Conservation (phyloP, 2,329 filamentous ascomycete species). For the Fusarium ambrosium region DNA sequence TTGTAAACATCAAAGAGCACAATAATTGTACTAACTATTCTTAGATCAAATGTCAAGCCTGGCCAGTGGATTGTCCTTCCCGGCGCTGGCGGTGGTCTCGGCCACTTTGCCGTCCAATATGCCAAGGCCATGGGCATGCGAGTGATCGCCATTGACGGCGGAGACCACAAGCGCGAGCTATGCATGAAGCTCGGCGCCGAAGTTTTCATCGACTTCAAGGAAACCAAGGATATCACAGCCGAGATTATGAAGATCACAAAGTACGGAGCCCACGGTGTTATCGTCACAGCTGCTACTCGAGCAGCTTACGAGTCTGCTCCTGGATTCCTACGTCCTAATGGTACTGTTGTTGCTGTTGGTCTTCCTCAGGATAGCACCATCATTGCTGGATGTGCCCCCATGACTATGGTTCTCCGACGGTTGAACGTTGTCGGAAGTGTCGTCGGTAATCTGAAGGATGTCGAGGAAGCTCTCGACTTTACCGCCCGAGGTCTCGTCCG, state of each 20-base stretch:
- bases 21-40: not conserved
- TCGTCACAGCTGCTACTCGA: constrained; percentile 86
- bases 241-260: constrained; percentile 80
- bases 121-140: constrained; percentile 88
- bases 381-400: constrained; percentile 38
- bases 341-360: constrained; percentile 86
- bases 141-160: constrained; percentile 83
- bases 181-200: constrained; percentile 77
- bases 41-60: constrained; percentile 71
- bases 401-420: constrained; percentile 29
- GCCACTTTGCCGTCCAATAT: constrained; percentile 82
- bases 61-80: constrained; percentile 85
- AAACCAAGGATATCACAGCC: constrained; percentile 79
- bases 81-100: constrained; percentile 86
- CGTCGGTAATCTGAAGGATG: constrained; percentile 40
- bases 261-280: constrained; percentile 87
- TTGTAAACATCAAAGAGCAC: rapidly evolving
- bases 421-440: constrained; percentile 45
- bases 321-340: constrained; percentile 83
- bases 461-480: constrained; percentile 46
- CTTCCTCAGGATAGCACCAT: constrained; percentile 65
- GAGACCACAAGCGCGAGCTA: constrained; percentile 81
- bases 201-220: constrained; percentile 83
- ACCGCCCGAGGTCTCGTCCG: constrained; percentile 41
- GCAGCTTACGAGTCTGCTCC: constrained; percentile 95